Base-by-base conservation (phyloP, 108 stramenopile species). In the Nitzschia sp. region DNA sequence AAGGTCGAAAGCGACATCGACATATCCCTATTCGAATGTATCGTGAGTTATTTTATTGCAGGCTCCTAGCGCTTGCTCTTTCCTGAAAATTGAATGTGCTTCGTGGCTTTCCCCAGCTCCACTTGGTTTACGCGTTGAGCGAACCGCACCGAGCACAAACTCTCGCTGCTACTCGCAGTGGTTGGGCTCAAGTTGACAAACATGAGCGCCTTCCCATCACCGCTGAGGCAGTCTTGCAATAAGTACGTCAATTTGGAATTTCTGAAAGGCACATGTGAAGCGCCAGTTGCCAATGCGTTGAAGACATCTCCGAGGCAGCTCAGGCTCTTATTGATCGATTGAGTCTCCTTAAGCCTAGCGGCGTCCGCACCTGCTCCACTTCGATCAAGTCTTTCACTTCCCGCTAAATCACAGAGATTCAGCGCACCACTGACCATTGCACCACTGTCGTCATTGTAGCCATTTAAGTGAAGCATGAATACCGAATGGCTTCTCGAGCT, bases 301-400 rank as follows among this genome's bases (percentile, higher is more conserved):
- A 99, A 99, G 9, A 99, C 99, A 74, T 97, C 98, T 15, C 97
- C 97, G 5, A 99, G 85, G 57, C 95, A 97, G 71, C 96, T 97
- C 24, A 98, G 77, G 69, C 95, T 96, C 85, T 98, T 98, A 80
- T 99, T 99, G 84, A 99, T 99, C 15, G 92, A 86, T 77, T 96
- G 96, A 1, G 99, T 97, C 75, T 99, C 99, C 76, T 89, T 90
- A 59, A 98, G 77, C 25, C 91, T 85, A 60, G 83, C 63, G 24
- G 89, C 89, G 67, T 96, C 92, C 18, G 85, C 76, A 15, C 80
- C 82, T 2, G 91, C 97, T 19, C 92, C 95, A 46, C 97, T 98
- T 1, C 98, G 90, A 78, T 96, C 96, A 38, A 99, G 77, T 55
- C 98, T 83, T 78, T 99, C 99, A 64, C 94, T 95, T 21, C 99